phyloP scores from a whole-genome alignment of 2,329 filamentous ascomycete genomes.

The Xylaria sp. region DNA sequence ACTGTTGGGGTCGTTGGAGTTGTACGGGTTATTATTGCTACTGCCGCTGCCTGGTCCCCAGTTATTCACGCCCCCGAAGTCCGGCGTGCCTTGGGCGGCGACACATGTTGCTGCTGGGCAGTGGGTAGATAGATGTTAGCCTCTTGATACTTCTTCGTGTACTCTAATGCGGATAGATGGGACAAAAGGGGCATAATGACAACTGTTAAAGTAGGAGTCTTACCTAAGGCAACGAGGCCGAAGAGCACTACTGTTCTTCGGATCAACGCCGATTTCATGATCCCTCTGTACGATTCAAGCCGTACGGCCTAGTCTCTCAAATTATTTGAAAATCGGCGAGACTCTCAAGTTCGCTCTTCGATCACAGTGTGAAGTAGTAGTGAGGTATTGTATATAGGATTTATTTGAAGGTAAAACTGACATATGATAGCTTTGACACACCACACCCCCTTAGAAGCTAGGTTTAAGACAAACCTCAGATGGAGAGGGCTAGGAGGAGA shows the following conservation, averaged over 20 bases:
- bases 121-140: neutral
- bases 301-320: neutral
- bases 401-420: too few relatives aligned
- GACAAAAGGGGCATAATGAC: neutral
- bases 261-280: constrained; percentile 19
- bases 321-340: neutral
- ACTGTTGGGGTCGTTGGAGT: constrained; percentile 15
- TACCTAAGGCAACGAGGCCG: constrained; percentile 31
- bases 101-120: constrained; percentile 10
- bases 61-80: neutral
- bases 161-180: neutral
- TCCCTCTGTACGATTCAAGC: neutral
- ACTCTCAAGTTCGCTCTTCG: neutral
- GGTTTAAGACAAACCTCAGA: neutral
- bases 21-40: constrained; percentile 17
- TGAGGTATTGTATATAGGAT: too few relatives aligned
- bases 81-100: constrained; percentile 17
- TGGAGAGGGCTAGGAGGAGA: neutral
- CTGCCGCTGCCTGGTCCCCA: constrained; percentile 12
- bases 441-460: constrained; percentile 4
- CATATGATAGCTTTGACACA: neutral
- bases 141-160: neutral
- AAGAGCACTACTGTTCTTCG: constrained; percentile 21
- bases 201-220: neutral
- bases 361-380: neutral